Conservation (phyloP, 768 basidiomycete genomes). For the Boletus coccyginus region DNA sequence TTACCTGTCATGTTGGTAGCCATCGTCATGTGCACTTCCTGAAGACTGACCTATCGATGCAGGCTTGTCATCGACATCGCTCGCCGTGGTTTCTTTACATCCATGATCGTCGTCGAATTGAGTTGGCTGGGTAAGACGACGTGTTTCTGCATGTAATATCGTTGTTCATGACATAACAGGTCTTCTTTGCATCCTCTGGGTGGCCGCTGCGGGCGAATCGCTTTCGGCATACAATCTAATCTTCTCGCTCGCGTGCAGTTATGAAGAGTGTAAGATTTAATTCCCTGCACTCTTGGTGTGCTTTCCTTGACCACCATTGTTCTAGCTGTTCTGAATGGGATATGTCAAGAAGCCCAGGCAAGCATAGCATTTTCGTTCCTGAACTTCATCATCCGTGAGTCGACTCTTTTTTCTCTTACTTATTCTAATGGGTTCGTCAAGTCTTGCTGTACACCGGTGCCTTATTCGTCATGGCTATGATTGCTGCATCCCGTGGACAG, state of each 20-base stretch:
- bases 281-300: background rate
- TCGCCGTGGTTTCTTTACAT: conserved; percentile 38
- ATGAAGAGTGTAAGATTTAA: background rate
- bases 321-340: conserved; percentile 8
- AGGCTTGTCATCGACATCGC: conserved; percentile 36
- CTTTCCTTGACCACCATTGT: background rate
- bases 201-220: conserved; percentile 34
- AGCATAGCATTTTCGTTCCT: conserved; percentile 37
- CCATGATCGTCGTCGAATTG: conserved; percentile 38
- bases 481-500: conserved; percentile 29
- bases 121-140: conserved; percentile 35
- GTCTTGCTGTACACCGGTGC: conserved; percentile 32
- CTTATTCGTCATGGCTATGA: conserved; percentile 25
- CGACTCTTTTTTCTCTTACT: background rate
- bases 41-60: background rate
- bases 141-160: background rate
- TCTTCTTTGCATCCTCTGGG: conserved; percentile 39
- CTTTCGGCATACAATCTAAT: background rate
- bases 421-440: conserved; percentile 11
- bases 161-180: conserved; percentile 15
- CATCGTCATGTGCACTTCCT: background rate
- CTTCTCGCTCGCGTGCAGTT: conserved; percentile 13
- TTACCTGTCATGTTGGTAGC: conserved; percentile 27
- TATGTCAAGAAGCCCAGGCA: conserved; percentile 31
- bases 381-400: conserved; percentile 34